Base-by-base conservation (phyloP, 2,329 filamentous ascomycete genomes). In the Magnaporthales sp. region DNA sequence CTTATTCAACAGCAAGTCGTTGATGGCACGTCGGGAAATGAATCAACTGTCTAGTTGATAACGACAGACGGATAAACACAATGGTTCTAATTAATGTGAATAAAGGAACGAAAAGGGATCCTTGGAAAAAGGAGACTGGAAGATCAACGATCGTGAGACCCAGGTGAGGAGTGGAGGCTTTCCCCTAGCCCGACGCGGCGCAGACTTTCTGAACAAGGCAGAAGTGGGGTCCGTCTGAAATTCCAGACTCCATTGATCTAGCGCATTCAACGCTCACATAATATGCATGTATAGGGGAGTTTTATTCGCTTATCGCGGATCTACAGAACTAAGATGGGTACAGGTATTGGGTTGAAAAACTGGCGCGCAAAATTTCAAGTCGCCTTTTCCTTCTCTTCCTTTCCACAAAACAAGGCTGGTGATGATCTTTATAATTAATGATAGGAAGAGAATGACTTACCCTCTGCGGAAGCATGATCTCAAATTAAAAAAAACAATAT, bases 381-480 rank as follows among this genome's bases (percentile, higher is more conserved):
- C 8, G 26, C 7, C 9, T 30, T 58, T 31, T 64, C 27, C 65
- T 70, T 71, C 70, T 72, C 71, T 73, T 74, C 70, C 74, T 72
- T 70, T 71, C 71, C 74, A 15, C 38, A 51, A 51, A 73, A 68
- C 71, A 74, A 75, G 80, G 85, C 84, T 86, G 67, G 75, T 88
- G 86, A 88, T 88, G 86, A 88, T 85, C 83, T 77, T 75, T 76
- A 74, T 76, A 81, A 79, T 74, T 77, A 77, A 86, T 86, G 83
- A 88, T 88, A 88, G 86, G 86, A 88, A 88, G 86, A 88, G 85
- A 83, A 80, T 87, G 84, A 88, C 84, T 79, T 81, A 80, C 82
- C 77, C 77, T 66, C 68, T 71, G 70, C 77, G 80, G 79, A 79
- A 81, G 80, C 79, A 83, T 88, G 86, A 88, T 88, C 82, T 86